Evolutionary conservation across 306 rosid genomes (phyloP).

Genomic region (Geum urbanum): DNA sequence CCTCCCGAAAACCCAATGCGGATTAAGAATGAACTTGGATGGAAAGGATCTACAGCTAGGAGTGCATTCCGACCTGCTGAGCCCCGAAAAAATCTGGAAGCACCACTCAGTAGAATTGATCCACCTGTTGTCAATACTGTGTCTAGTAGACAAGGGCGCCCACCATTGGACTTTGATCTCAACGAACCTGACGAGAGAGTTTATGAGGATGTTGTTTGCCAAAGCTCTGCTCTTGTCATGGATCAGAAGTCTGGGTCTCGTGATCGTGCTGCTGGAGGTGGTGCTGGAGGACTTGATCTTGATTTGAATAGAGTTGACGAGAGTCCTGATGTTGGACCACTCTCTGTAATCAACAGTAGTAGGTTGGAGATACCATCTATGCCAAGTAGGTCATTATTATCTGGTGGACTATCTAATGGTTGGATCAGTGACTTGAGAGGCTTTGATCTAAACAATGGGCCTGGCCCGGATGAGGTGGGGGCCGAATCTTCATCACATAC

Average conservation of each 20-base stretch:
- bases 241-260: constrained; percentile 35
- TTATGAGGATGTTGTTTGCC: constrained; percentile 57
- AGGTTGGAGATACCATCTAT: constrained; percentile 48
- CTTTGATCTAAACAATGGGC: constrained; percentile 93
- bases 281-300: constrained; percentile 70
- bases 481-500: constrained; percentile 44
- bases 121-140: constrained; percentile 35
- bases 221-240: constrained; percentile 27
- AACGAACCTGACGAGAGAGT: constrained; percentile 68
- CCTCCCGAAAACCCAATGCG: constrained; percentile 68
- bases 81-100: constrained; percentile 65
- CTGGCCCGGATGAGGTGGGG: constrained; percentile 68
- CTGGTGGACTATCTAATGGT: constrained; percentile 62
- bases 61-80: constrained; percentile 98
- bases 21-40: constrained; percentile 74
- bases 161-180: constrained; percentile 80
- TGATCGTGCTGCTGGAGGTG: constrained; percentile 31
- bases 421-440: constrained; percentile 60
- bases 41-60: constrained; percentile 98
- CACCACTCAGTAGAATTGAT: constrained; percentile 33
- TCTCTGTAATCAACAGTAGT: constrained; percentile 36
- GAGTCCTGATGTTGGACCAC: constrained; percentile 50
- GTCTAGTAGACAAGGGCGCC: constrained; percentile 50
- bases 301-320: constrained; percentile 81
- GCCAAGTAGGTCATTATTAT: constrained; percentile 42